Percentiles rank a stretch among this genome's conserved stretches.
These are phyloP conservation scores for Amanita rimosa DNA, from an alignment of 768 basidiomycete genomes.

Conservation along the genomic window DNA sequence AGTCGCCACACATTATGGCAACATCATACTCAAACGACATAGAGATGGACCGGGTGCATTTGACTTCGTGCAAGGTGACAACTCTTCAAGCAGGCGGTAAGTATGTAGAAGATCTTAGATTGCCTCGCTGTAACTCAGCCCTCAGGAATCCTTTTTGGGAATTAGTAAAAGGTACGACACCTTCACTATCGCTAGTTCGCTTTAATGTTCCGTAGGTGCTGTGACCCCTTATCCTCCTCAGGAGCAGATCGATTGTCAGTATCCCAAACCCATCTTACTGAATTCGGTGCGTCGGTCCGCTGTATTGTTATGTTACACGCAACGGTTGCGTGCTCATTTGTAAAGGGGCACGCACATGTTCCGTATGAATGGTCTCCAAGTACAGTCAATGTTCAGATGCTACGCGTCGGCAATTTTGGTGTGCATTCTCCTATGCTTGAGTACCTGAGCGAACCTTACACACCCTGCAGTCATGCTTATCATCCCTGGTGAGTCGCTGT, in stretches of 20 bases:
- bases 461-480: slow-evolving; percentile 46
- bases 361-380: slow-evolving; percentile 71
- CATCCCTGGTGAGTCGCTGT: slow-evolving; percentile 40
- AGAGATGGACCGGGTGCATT: slow-evolving; percentile 77
- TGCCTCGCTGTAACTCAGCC: not conserved
- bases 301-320: not conserved
- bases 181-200: not conserved
- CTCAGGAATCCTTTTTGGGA: slow-evolving; percentile 73
- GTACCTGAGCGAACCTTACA: not conserved
- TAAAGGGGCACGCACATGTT: slow-evolving; percentile 49
- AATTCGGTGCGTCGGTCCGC: slow-evolving; percentile 42
- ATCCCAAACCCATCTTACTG: slow-evolving; percentile 69
- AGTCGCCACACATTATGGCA: slow-evolving; percentile 12
- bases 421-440: slow-evolving; percentile 12
- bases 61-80: slow-evolving; percentile 68
- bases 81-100: slow-evolving; percentile 46
- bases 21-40: slow-evolving; percentile 1
- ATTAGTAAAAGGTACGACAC: slow-evolving; percentile 48
- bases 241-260: slow-evolving; percentile 58
- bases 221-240: slow-evolving; percentile 55
- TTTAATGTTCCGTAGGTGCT: slow-evolving; percentile 24
- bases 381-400: slow-evolving; percentile 67
- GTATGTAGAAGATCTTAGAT: slow-evolving; percentile 13
- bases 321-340: too few species aligned
- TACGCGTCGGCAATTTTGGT: slow-evolving; percentile 64